Base-by-base conservation (phyloP, 306 rosid genomes). In the Dicorynia guianensis region DNA sequence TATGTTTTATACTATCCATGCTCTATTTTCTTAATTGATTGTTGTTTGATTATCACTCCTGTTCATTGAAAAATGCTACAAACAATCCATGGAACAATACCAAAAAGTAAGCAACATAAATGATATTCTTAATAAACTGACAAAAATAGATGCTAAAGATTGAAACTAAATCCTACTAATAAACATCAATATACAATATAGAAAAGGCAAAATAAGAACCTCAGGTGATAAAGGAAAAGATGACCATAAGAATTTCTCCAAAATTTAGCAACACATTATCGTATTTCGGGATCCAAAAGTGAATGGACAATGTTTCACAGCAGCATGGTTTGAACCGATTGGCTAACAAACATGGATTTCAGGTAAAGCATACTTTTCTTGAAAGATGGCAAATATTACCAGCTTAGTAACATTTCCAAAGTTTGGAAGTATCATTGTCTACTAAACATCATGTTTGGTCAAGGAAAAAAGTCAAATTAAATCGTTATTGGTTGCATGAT, bases 401-500 rank as follows among this genome's bases (percentile, higher is more conserved):
- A 95, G 90, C 86, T 92, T 92, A 53, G 92, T 89, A 71, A 89
- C 70, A 49, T 96, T 97, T 38, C 91, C 96, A 74, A 92, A 71
- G 75, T 85, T 87, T 68, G 99, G 99, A 60, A 95, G 97, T 86
- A 95, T 89, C 97, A 95, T 90, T 2, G 99, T 92, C 99, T 95
- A 91, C 56, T 38, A 60, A 76, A 43, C 55, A 63, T 63, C 71
- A 61, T 25, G 61, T 17, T 56, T 50, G 52, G 13, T 38, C 7
- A 72, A 69, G n/a, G 50, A 75, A 18, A n/a, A 25, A 75, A 67
- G 46, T 71, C 15, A 72, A 80, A 70, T 36, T 34, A 63, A 70
- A 53, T 35, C 40, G 55, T 54, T 39, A 62, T 8, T 4, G 63
- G 11, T 72, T 38, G 43, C 60, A 39, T 56, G 53, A 75, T 15